Evolutionary conservation across 2,329 filamentous ascomycete genomes (phyloP).

Genomic region (Hypoxylon rubiginosum): DNA sequence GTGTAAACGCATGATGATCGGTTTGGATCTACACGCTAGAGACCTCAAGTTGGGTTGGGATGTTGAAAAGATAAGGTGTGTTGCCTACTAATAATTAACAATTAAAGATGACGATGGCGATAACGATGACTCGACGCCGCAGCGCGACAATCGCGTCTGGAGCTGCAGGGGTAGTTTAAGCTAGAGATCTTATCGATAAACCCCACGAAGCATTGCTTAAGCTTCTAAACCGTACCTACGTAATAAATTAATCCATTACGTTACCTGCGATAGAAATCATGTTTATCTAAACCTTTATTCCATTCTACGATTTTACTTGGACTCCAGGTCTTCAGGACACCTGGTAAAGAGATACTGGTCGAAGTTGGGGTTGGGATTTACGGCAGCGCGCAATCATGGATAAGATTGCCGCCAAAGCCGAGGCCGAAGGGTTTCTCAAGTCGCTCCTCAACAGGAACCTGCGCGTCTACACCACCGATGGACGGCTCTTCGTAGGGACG

Average conservation of each 20-base stretch:
- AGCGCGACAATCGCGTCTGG: constrained; percentile 36
- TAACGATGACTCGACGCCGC: constrained; percentile 43
- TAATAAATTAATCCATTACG: constrained; percentile 23
- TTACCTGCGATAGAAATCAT: constrained; percentile 12
- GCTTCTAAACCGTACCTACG: constrained; percentile 3
- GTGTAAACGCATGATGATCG: constrained; percentile 14
- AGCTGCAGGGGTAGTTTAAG: constrained; percentile 1
- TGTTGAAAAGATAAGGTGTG: constrained; percentile 1
- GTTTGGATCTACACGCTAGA: not conserved
- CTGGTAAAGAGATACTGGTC: not conserved
- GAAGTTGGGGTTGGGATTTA: too few relatives aligned
- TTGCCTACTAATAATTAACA: constrained; percentile 17
- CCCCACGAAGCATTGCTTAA: constrained; percentile 14
- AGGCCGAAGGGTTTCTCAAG: constrained; percentile 68
- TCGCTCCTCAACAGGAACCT: constrained; percentile 83
- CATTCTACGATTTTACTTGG: not conserved
- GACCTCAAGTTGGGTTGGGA: not conserved
- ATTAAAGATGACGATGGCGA: constrained; percentile 27
- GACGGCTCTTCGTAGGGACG: constrained; percentile 87
- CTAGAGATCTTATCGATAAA: constrained; percentile 34
- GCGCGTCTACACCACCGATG: constrained; percentile 83
- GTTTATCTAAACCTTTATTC: not conserved
- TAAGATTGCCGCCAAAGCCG: constrained; percentile 58
- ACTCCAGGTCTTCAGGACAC: not conserved
- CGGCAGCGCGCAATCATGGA: constrained; percentile 34